Evolutionary conservation across 805 yeast genomes (phyloP).

Genomic region (Candida germanica): DNA sequence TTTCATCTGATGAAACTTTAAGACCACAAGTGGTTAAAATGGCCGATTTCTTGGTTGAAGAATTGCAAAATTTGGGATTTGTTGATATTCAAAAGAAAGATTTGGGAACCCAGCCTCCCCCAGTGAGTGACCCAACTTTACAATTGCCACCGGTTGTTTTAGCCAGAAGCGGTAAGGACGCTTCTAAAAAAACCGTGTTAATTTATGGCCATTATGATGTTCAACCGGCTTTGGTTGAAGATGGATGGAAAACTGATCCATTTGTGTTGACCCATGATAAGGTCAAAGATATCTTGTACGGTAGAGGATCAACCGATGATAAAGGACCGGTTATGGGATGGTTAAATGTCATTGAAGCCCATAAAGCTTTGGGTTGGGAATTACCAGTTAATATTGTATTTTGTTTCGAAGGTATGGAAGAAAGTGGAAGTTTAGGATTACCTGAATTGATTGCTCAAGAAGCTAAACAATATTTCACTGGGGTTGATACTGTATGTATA

Average conservation of each 20-base stretch:
- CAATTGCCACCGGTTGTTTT: constrained; percentile 93
- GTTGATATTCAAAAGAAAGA: constrained; percentile 77
- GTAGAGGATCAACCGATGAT: constrained; percentile 96
- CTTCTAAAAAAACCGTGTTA: constrained; percentile 80
- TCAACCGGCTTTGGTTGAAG: constrained; percentile 89
- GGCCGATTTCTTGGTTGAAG: constrained; percentile 75
- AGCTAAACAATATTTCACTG: constrained; percentile 75
- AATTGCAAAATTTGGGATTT: constrained; percentile 73
- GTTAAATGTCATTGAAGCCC: constrained; percentile 92
- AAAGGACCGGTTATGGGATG: constrained; percentile 98
- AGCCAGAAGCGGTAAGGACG: constrained; percentile 80
- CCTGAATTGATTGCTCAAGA: constrained; percentile 80
- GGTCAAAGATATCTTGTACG: constrained; percentile 70
- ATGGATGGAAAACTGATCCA: constrained; percentile 96
- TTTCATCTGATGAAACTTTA: constrained; percentile 82
- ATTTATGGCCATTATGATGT: constrained; percentile 98
- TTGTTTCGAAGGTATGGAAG: constrained; percentile 99
- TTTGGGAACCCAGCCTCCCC: constrained; percentile 90
- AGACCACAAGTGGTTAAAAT: constrained; percentile 89
- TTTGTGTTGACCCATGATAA: constrained; percentile 59
- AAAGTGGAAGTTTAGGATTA: constrained; percentile 90
- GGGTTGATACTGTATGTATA: constrained; percentile 91
- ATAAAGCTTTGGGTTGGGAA: constrained; percentile 76
- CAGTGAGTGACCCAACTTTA: constrained; percentile 62
- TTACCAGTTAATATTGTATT: constrained; percentile 90